These are phyloP conservation scores for Tolypocladium paradoxum DNA, from an alignment of 2,329 filamentous ascomycete species.

Conservation along the genomic window DNA sequence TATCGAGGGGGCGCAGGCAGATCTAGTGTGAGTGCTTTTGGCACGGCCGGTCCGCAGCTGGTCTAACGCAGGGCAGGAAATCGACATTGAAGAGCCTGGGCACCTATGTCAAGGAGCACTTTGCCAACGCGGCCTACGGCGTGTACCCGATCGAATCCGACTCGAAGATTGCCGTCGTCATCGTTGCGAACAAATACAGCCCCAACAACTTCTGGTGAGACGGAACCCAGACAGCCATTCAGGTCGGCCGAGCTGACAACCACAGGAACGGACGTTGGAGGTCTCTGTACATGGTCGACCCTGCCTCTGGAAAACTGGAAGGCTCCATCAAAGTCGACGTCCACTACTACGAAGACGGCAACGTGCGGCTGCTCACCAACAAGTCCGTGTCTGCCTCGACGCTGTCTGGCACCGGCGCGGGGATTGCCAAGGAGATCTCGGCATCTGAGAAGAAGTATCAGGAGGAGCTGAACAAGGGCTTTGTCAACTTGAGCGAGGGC, in stretches of 20 bases:
- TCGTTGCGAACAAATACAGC: constrained; percentile 94
- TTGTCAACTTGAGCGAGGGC: constrained; percentile 79
- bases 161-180: constrained; percentile 64
- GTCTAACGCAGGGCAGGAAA: constrained; percentile 43
- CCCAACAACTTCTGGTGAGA: constrained; percentile 91
- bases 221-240: background rate
- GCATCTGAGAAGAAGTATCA: constrained; percentile 83
- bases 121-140: constrained; percentile 67
- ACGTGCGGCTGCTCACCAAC: constrained; percentile 84
- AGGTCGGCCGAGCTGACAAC: background rate
- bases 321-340: constrained; percentile 88
- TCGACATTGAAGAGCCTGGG: constrained; percentile 70
- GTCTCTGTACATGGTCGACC: constrained; percentile 70
- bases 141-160: constrained; percentile 74
- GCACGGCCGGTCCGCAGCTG: background rate
- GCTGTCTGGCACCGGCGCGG: constrained; percentile 51
- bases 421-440: constrained; percentile 69
- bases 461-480: constrained; percentile 87
- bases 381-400: constrained; percentile 59
- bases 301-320: constrained; percentile 55
- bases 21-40: constrained; percentile 68
- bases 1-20: constrained; percentile 63
- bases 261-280: constrained; percentile 91
- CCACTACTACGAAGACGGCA: constrained; percentile 99
- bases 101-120: constrained; percentile 78